Conservation (phyloP, 768 basidiomycete species). For the Leucocoprinus leucothites region DNA sequence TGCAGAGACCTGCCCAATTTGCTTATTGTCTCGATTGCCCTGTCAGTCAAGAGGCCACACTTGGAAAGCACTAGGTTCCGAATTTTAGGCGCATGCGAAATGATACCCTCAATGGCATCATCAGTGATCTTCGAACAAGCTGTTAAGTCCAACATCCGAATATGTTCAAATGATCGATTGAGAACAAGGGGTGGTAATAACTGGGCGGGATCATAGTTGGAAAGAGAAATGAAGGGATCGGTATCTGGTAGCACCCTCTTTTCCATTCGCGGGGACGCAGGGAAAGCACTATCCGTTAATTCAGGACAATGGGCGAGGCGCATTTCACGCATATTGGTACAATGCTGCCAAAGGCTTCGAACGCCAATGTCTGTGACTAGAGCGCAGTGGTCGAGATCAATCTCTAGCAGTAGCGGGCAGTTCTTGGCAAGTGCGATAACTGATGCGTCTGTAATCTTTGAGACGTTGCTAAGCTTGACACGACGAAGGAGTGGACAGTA, state of each 20-base stretch:
- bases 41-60: conserved; percentile 76
- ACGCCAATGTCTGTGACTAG: conserved; percentile 73
- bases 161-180: conserved; percentile 67
- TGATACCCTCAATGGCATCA: conserved; percentile 77
- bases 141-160: conserved; percentile 92
- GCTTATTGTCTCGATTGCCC: conserved; percentile 79
- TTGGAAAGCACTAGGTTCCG: conserved; percentile 87
- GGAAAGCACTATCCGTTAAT: conserved; percentile 85
- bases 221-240: conserved; percentile 42
- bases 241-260: conserved; percentile 28
- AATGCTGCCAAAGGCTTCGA: conserved; percentile 81
- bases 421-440: conserved; percentile 72
- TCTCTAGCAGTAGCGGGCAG: conserved; percentile 87
- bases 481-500: conserved; percentile 78
- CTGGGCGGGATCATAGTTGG: conserved; percentile 29
- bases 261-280: conserved; percentile 54
- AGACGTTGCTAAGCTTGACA: conserved; percentile 83
- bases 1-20: conserved; percentile 89
- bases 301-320: conserved; percentile 75
- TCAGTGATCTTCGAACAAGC: conserved; percentile 81
- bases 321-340: conserved; percentile 86
- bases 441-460: conserved; percentile 70
- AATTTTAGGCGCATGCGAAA: conserved; percentile 78
- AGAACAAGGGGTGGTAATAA: conserved; percentile 63
- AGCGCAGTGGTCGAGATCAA: conserved; percentile 87